phyloP scores from a whole-genome alignment of 2,329 filamentous ascomycete genomes.

The Ophiostoma montium region DNA sequence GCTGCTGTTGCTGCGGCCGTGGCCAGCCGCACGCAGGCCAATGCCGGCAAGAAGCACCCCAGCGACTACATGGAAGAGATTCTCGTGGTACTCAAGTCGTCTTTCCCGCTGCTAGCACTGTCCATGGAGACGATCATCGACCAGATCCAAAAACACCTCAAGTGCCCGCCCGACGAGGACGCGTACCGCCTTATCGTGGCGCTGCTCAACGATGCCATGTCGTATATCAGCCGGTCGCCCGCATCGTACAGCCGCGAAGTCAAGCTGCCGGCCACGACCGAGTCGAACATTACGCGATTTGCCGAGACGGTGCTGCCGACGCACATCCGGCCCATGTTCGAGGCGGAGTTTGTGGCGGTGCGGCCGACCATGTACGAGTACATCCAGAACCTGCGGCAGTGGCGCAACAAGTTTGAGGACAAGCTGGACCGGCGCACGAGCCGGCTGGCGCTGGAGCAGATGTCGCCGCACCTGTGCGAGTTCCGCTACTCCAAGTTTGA shows the following conservation, averaged over 20 bases:
- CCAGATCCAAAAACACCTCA: conserved; percentile 98
- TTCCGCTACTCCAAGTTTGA: conserved; percentile 98
- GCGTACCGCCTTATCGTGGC: conserved; percentile 96
- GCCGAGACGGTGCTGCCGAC: conserved; percentile 88
- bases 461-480: conserved; percentile 84
- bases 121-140: conserved; percentile 99
- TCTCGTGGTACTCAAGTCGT: conserved; percentile 88
- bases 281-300: conserved; percentile 93
- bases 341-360: conserved; percentile 88
- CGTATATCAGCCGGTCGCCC: conserved; percentile 81
- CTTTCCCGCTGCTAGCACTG: conserved; percentile 84
- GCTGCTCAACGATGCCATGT: conserved; percentile 84
- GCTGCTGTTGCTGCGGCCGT: conserved; percentile 2
- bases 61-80: conserved; percentile 97
- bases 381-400: conserved; percentile 88
- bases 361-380: conserved; percentile 98
- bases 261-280: conserved; percentile 77
- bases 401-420: conserved; percentile 96
- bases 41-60: conserved; percentile 52
- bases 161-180: conserved; percentile 95
- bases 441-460: conserved; percentile 64
- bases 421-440: conserved; percentile 76
- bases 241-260: conserved; percentile 78
- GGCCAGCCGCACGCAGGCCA: conserved; percentile 14
- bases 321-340: conserved; percentile 92